These are phyloP conservation scores for Eragrostis tef DNA, from an alignment of 202 grass and related monocot species.

Conservation along the genomic window DNA sequence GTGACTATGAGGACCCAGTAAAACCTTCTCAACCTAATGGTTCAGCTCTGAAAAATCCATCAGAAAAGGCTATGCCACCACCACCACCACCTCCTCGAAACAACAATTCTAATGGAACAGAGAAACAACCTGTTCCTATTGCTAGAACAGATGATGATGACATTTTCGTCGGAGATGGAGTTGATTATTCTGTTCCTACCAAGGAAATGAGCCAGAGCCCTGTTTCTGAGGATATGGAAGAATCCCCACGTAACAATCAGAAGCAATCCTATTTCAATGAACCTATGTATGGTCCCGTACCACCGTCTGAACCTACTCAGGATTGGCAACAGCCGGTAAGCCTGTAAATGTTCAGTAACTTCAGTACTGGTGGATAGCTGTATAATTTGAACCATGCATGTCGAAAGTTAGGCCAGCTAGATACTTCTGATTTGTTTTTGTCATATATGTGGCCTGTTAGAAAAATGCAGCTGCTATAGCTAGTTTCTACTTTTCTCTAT, in stretches of 20 bases:
- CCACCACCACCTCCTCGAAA: constrained; percentile 51
- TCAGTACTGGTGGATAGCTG: neutral
- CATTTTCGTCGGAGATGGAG: constrained; percentile 67
- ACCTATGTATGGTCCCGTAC: constrained; percentile 84
- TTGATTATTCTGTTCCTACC: constrained; percentile 81
- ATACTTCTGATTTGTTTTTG: constrained; percentile 21
- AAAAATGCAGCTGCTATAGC: constrained; percentile 27
- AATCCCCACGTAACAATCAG: constrained; percentile 29
- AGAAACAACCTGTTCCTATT: constrained; percentile 54
- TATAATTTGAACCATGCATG: constrained; percentile 13
- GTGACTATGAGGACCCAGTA: constrained; percentile 59
- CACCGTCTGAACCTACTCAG: constrained; percentile 78
- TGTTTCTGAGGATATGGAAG: constrained; percentile 85
- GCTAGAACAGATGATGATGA: constrained; percentile 72
- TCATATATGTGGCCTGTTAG: neutral
- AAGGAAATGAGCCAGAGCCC: constrained; percentile 89
- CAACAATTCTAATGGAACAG: constrained; percentile 53
- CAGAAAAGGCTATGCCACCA: constrained; percentile 68
- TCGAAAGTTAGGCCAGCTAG: neutral
- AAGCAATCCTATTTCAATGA: constrained; percentile 66
- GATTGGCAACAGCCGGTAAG: constrained; percentile 78
- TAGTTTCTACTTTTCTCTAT: neutral
- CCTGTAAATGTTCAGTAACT: constrained; percentile 26
- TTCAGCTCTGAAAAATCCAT: constrained; percentile 55
- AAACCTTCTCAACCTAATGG: constrained; percentile 61